phyloP scores from a whole-genome alignment of 331 rosid species.

The Telfairia occidentalis region DNA sequence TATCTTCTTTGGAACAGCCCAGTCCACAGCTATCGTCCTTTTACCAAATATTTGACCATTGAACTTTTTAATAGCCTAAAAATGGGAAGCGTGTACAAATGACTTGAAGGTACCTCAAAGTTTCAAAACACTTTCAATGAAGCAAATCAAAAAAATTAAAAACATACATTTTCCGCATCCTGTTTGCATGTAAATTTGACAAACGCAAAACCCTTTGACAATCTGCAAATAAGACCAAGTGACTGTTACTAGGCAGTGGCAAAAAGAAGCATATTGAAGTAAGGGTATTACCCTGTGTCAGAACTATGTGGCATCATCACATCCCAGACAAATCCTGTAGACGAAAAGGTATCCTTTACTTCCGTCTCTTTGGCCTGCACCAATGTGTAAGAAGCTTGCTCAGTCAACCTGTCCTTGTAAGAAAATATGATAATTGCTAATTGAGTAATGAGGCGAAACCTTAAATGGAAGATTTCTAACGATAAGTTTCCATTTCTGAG shows the following conservation, averaged over 20 bases:
- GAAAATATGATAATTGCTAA: conserved; percentile 2
- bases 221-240: conserved; percentile 33
- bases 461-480: conserved; percentile 85
- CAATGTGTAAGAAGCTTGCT: conserved; percentile 21
- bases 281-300: conserved; percentile 54
- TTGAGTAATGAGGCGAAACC: conserved; percentile 31
- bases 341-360: conserved; percentile 44
- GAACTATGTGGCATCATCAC: conserved; percentile 57
- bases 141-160: conserved; percentile 10
- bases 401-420: conserved; percentile 17
- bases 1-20: conserved; percentile 83
- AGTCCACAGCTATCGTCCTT: conserved; percentile 88
- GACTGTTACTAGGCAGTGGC: not conserved
- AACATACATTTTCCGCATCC: conserved; percentile 68
- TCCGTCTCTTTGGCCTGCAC: conserved; percentile 61
- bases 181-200: conserved; percentile 76
- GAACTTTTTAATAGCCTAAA: conserved; percentile 69
- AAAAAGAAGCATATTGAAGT: not conserved
- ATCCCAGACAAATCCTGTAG: conserved; percentile 91
- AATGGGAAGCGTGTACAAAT: conserved; percentile 7
- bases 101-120: conserved; percentile 4
- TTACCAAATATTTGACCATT: conserved; percentile 61
- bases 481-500: conserved; percentile 90
- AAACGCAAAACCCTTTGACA: conserved; percentile 86
- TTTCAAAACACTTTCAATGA: not conserved